These are phyloP conservation scores for Lactarius evosmus DNA, from an alignment of 768 basidiomycete genomes.

Conservation along the genomic window DNA sequence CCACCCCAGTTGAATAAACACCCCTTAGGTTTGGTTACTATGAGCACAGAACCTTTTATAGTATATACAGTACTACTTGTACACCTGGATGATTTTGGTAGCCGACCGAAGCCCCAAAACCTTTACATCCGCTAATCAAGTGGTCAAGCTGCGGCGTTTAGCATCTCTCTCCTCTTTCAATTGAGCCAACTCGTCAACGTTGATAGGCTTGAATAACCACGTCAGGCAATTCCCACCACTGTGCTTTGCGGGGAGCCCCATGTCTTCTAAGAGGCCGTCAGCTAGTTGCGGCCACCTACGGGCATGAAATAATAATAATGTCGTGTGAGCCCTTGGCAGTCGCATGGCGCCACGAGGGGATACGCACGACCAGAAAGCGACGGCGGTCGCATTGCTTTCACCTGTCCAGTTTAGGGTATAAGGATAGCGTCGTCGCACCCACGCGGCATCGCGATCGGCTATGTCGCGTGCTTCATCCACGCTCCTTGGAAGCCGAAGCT, in stretches of 20 bases:
- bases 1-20: too few species aligned
- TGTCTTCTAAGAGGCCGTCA: constrained; percentile 58
- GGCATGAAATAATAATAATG: too few species aligned
- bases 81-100: background rate
- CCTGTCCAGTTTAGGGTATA: constrained; percentile 47
- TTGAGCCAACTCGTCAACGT: constrained; percentile 45
- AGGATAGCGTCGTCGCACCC: constrained; percentile 56
- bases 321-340: background rate
- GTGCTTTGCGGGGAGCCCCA: constrained; percentile 49
- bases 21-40: too few species aligned
- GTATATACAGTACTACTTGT: too few species aligned
- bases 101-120: background rate
- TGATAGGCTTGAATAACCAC: constrained; percentile 57
- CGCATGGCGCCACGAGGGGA: background rate
- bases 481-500: constrained; percentile 45
- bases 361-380: constrained; percentile 51
- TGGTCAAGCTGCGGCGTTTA: constrained; percentile 27
- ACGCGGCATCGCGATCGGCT: constrained; percentile 47
- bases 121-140: background rate
- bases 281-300: constrained; percentile 58
- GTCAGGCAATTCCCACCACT: constrained; percentile 65
- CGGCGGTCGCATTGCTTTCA: constrained; percentile 48
- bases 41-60: too few species aligned
- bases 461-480: constrained; percentile 45
- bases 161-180: constrained; percentile 47